Evolutionary conservation across 257 asterid species (phyloP).

Genomic region (Nicotiana tabacum): DNA sequence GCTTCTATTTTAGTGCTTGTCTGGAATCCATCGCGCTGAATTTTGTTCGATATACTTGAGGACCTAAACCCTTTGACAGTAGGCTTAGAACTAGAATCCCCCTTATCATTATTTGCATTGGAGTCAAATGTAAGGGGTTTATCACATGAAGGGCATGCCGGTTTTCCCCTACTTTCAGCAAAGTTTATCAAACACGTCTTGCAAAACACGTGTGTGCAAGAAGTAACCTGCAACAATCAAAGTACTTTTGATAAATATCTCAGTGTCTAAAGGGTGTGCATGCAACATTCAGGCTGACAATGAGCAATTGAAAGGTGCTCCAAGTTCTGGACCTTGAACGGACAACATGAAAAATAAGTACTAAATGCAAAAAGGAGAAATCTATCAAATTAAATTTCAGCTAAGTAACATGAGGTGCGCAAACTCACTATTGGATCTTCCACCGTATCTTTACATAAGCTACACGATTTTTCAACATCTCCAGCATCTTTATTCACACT

Average conservation of each 20-base stretch:
- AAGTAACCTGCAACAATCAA: neutral
- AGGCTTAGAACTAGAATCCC: constrained; percentile 19
- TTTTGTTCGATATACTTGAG: constrained; percentile 71
- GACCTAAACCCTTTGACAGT: constrained; percentile 62
- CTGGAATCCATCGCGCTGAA: constrained; percentile 54
- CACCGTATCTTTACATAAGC: constrained; percentile 53
- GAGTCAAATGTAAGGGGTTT: too few relatives aligned
- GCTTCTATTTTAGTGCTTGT: constrained; percentile 91
- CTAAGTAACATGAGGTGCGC: neutral
- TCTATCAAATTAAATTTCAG: neutral
- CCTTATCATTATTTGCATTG: too few relatives aligned
- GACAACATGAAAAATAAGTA: neutral
- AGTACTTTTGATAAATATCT: neutral
- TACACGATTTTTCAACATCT: constrained; percentile 42
- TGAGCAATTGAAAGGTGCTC: neutral
- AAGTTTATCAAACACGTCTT: constrained; percentile 36
- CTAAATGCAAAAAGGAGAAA: neutral
- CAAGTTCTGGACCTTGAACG: neutral
- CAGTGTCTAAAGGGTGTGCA: neutral
- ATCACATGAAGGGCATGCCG: neutral
- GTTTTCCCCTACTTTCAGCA: constrained; percentile 55
- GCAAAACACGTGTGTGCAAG: too few relatives aligned
- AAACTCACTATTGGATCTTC: constrained; percentile 48
- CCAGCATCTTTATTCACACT: constrained; percentile 37
- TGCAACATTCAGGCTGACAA: too few relatives aligned